Evolutionary conservation across 2,329 filamentous ascomycete genomes (phyloP).

Genomic region (Talaromyces sp.): DNA sequence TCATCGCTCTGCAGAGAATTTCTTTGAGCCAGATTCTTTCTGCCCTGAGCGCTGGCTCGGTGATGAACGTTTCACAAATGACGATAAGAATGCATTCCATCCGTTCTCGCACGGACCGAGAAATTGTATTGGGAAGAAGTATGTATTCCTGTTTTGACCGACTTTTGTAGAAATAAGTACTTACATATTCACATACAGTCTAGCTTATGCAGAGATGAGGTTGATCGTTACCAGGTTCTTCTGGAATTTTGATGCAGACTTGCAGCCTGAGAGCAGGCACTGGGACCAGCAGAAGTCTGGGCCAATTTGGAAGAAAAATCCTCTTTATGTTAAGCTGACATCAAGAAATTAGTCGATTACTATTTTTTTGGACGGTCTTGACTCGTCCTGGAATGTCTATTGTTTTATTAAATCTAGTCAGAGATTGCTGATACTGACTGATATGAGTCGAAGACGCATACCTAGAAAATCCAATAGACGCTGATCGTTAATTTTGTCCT

Average conservation of each 20-base stretch:
- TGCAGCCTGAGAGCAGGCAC: conserved; percentile 28
- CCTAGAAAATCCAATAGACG: too few species aligned
- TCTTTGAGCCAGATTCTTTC: not conserved
- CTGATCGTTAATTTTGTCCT: too few species aligned
- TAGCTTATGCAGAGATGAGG: conserved; percentile 50
- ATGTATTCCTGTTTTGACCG: not conserved
- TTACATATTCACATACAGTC: conserved; percentile 26
- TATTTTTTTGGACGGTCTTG: not conserved
- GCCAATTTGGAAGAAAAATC: conserved; percentile 38
- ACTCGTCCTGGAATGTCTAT: not conserved
- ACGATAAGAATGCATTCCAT: not conserved
- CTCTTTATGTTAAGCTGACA: conserved; percentile 18
- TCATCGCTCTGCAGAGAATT: not conserved
- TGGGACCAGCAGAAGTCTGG: conserved; percentile 35
- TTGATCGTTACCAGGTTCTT: conserved; percentile 46
- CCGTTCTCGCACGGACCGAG: not conserved
- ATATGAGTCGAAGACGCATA: too few species aligned
- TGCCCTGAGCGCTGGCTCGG: not conserved
- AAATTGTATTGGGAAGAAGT: not conserved
- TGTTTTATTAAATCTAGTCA: not conserved
- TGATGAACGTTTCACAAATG: not conserved
- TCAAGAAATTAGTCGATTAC: not conserved
- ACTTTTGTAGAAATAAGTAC: not conserved
- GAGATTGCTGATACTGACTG: not conserved
- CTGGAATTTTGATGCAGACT: conserved; percentile 48